Evolutionary conservation across 1,284 basidiomycete genomes (phyloP).

Genomic region (Fomitopsis pinicola): DNA sequence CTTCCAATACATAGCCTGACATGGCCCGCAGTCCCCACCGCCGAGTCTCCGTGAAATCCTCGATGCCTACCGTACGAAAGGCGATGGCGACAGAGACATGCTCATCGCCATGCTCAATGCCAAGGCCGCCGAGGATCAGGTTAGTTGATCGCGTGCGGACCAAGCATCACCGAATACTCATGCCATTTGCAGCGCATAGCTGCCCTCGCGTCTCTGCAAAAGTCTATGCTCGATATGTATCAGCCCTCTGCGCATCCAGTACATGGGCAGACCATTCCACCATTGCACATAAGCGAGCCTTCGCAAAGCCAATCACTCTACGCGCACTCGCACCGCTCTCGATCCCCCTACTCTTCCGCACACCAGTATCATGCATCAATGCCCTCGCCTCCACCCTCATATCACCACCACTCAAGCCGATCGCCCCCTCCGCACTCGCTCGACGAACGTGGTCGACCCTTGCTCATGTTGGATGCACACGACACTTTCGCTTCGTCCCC

Average conservation of each 20-base stretch:
- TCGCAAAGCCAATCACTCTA: conserved; percentile 7
- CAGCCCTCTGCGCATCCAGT: conserved; percentile 21
- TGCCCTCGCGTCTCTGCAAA: conserved; percentile 62
- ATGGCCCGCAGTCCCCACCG: conserved; percentile 51
- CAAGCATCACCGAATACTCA: conserved; percentile 5
- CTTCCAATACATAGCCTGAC: conserved; percentile 26
- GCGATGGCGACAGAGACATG: conserved; percentile 88
- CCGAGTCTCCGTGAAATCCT: conserved; percentile 82
- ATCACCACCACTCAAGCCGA: conserved; percentile 24
- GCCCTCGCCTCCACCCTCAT: conserved; percentile 25
- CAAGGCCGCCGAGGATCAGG: conserved; percentile 88
- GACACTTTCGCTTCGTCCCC: conserved; percentile 6
- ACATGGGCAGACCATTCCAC: conserved; percentile 10
- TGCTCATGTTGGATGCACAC: background rate
- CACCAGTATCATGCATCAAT: conserved; percentile 17
- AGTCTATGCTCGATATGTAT: conserved; percentile 63
- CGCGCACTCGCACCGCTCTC: conserved; percentile 10
- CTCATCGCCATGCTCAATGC: conserved; percentile 84
- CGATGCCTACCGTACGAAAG: conserved; percentile 74
- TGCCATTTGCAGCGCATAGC: conserved; percentile 53
- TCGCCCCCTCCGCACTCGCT: conserved; percentile 1
- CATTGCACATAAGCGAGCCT: conserved; percentile 16
- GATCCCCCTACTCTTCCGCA: background rate
- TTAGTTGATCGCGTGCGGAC: conserved; percentile 25
- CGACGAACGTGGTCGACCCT: background rate